Conservation (phyloP, 306 rosid genomes). For the Oemleria cerasiformis region DNA sequence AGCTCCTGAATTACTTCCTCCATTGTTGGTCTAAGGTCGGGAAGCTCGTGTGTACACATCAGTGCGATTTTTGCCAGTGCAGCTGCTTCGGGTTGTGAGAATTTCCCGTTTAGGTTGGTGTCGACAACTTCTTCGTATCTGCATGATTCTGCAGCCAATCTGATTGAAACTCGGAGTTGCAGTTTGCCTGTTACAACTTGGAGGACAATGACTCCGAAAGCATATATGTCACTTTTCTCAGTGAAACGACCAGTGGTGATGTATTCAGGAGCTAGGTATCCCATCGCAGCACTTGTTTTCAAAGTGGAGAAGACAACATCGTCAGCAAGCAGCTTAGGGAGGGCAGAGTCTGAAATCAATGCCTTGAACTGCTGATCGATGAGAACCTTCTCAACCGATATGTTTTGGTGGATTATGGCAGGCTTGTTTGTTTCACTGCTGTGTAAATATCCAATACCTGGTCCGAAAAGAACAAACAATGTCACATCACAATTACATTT, state of each 20-base stretch:
- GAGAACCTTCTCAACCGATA: slow-evolving; percentile 78
- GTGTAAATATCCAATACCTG: slow-evolving; percentile 85
- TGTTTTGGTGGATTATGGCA: slow-evolving; percentile 78
- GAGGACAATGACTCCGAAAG: slow-evolving; percentile 83
- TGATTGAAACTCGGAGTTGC: slow-evolving; percentile 47
- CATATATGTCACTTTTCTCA: slow-evolving; percentile 84
- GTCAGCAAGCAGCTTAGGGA: slow-evolving; percentile 88
- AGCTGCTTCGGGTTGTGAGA: slow-evolving; percentile 60
- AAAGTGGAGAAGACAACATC: slow-evolving; percentile 84
- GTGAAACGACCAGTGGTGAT: slow-evolving; percentile 88
- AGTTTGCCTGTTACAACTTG: slow-evolving; percentile 73
- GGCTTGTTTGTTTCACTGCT: slow-evolving; percentile 57
- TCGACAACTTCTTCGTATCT: slow-evolving; percentile 61
- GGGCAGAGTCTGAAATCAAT: slow-evolving; percentile 72
- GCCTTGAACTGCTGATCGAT: slow-evolving; percentile 69
- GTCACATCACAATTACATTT: background rate
- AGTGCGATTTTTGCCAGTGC: slow-evolving; percentile 57
- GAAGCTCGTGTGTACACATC: slow-evolving; percentile 64
- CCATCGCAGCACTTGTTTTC: slow-evolving; percentile 98
- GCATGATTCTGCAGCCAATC: slow-evolving; percentile 45
- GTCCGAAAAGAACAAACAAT: slow-evolving; percentile 21
- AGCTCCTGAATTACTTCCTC: slow-evolving; percentile 58
- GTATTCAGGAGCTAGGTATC: slow-evolving; percentile 95
- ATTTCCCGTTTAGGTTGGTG: slow-evolving; percentile 47
- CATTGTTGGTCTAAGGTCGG: slow-evolving; percentile 64